These are phyloP conservation scores for Tilletiopsis washingtonensis DNA, from an alignment of 1,284 basidiomycete species.

Conservation along the genomic window DNA sequence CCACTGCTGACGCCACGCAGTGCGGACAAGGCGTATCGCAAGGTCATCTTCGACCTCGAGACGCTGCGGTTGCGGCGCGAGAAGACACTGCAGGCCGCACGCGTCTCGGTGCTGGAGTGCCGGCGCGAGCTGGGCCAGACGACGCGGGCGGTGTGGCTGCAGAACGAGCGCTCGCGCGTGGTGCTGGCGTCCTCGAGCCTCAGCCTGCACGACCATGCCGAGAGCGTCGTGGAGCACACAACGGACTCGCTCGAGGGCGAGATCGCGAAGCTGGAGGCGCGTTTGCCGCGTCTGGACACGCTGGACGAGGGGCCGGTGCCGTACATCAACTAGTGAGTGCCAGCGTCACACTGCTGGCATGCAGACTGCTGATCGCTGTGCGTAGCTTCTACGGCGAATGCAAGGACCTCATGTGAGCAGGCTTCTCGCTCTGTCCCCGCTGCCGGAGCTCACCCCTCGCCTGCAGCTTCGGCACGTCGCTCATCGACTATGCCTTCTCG, in stretches of 20 bases:
- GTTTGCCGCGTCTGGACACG: slow-evolving; percentile 47
- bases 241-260: slow-evolving; percentile 61
- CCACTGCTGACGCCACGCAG: not conserved
- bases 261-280: slow-evolving; percentile 55
- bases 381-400: slow-evolving; percentile 65
- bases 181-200: slow-evolving; percentile 19
- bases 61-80: slow-evolving; percentile 68
- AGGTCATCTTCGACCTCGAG: slow-evolving; percentile 85
- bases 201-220: slow-evolving; percentile 45
- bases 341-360: no score
- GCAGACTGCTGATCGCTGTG: not conserved
- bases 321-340: slow-evolving; percentile 60
- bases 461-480: slow-evolving; percentile 66
- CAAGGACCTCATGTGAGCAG: slow-evolving; percentile 58
- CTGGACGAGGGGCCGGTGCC: slow-evolving; percentile 61
- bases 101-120: slow-evolving; percentile 73
- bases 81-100: slow-evolving; percentile 74
- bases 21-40: slow-evolving; percentile 81
- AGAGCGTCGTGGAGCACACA: slow-evolving; percentile 62
- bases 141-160: slow-evolving; percentile 48
- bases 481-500: slow-evolving; percentile 84
- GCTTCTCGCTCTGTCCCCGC: not conserved
- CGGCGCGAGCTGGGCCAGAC: slow-evolving; percentile 64
- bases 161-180: slow-evolving; percentile 24
- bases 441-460: not conserved